A percentile compares a stretch with the other conserved stretches of the same genome.
Evolutionary conservation across 2,329 filamentous ascomycete genomes (phyloP).

Genomic region (Epicoccum sorghinum): DNA sequence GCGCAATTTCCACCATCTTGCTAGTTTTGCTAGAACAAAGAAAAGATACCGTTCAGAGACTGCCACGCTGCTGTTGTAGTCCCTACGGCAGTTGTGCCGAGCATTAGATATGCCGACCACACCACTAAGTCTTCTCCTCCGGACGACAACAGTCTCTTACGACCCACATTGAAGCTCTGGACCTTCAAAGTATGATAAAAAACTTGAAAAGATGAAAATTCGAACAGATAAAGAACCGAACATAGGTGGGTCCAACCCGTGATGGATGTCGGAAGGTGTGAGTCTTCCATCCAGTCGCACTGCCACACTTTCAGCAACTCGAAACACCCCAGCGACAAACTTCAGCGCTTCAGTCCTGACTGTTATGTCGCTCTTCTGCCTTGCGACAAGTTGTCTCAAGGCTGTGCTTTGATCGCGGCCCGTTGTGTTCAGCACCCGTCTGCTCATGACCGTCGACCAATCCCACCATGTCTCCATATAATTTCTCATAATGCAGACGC

Average conservation of each 20-base stretch:
- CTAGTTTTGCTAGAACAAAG: not conserved
- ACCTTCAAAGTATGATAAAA: too few relatives aligned
- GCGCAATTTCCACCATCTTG: slow-evolving; percentile 11
- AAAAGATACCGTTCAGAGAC: not conserved
- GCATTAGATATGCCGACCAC: not conserved
- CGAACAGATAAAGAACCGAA: too few relatives aligned
- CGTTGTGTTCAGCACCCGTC: slow-evolving; percentile 23
- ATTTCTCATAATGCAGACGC: not conserved
- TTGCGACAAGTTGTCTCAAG: slow-evolving; percentile 18
- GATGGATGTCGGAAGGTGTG: not conserved
- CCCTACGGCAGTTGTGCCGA: not conserved
- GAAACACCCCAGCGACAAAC: slow-evolving; percentile 1
- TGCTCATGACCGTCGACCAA: slow-evolving; percentile 5
- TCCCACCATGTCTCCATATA: slow-evolving; percentile 19
- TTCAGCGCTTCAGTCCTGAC: slow-evolving; percentile 3
- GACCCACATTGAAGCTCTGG: not conserved
- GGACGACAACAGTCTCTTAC: not conserved
- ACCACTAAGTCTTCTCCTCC: not conserved
- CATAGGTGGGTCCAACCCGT: not conserved
- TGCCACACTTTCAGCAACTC: not conserved
- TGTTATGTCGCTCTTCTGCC: slow-evolving; percentile 9
- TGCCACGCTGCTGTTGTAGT: slow-evolving; percentile 4
- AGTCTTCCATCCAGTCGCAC: not conserved
- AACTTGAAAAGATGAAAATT: too few relatives aligned
- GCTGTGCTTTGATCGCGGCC: slow-evolving; percentile 17